Evolutionary conservation across 2,329 filamentous ascomycete species (phyloP).

Genomic region (Phialocephala subalpina): DNA sequence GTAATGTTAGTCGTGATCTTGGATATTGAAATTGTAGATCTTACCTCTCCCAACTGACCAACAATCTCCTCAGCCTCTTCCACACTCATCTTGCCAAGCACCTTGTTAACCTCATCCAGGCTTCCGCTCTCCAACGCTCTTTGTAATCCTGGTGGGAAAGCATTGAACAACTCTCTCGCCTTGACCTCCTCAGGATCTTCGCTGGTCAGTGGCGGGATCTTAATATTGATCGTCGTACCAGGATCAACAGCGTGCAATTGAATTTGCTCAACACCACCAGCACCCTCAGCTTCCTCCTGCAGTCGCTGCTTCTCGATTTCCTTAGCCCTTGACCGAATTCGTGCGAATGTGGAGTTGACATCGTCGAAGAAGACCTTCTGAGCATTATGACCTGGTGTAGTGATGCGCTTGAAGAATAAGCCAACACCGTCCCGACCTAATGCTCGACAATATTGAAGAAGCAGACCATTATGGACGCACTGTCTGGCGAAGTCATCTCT

Average conservation of each 20-base stretch:
- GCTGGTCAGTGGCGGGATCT: slow-evolving; percentile 74
- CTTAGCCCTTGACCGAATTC: slow-evolving; percentile 75
- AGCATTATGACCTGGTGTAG: slow-evolving; percentile 87
- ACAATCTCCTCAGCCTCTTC: slow-evolving; percentile 88
- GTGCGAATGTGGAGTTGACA: slow-evolving; percentile 85
- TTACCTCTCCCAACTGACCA: slow-evolving; percentile 76
- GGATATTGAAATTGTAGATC: slow-evolving; percentile 33
- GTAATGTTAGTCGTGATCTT: not conserved
- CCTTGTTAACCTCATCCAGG: slow-evolving; percentile 87
- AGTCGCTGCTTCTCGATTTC: slow-evolving; percentile 55
- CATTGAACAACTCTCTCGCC: slow-evolving; percentile 80
- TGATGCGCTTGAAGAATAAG: slow-evolving; percentile 96
- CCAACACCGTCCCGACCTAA: slow-evolving; percentile 87
- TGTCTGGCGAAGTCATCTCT: slow-evolving; percentile 81
- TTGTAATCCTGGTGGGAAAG: slow-evolving; percentile 82
- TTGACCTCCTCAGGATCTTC: slow-evolving; percentile 69
- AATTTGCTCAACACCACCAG: slow-evolving; percentile 87
- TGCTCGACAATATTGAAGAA: slow-evolving; percentile 93
- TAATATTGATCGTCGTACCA: slow-evolving; percentile 89
- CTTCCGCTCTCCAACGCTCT: slow-evolving; percentile 87
- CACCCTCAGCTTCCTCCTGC: slow-evolving; percentile 61
- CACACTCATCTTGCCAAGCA: slow-evolving; percentile 87
- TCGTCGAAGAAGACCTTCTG: slow-evolving; percentile 92
- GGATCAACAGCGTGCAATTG: slow-evolving; percentile 97
- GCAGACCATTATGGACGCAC: slow-evolving; percentile 90